Evolutionary conservation across 805 yeast genomes (phyloP).

Genomic region (Sporopachydermia quercuum): DNA sequence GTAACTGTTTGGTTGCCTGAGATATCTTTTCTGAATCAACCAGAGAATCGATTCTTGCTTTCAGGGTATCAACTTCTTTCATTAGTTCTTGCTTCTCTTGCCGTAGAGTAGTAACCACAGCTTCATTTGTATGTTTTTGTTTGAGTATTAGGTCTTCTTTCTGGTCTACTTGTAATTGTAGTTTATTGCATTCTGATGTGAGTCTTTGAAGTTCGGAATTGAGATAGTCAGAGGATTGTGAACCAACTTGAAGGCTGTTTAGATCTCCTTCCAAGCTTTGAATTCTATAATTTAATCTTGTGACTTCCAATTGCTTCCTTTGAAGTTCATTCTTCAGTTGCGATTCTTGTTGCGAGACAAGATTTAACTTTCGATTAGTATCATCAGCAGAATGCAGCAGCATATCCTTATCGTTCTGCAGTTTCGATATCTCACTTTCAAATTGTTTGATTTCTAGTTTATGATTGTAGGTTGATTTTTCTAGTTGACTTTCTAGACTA

Average conservation of each 20-base stretch:
- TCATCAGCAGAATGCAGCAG: background rate
- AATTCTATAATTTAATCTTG: background rate
- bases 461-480: background rate
- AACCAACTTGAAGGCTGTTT: slow-evolving; percentile 4
- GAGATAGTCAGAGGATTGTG: slow-evolving; percentile 7
- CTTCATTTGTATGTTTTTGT: background rate
- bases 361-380: slow-evolving; percentile 1
- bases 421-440: background rate
- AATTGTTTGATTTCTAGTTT: slow-evolving; percentile 2
- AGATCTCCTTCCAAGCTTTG: slow-evolving; percentile 4
- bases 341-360: slow-evolving; percentile 1
- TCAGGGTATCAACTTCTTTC: background rate
- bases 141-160: background rate
- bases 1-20: background rate
- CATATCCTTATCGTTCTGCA: no score
- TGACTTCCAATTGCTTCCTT: slow-evolving; percentile 2
- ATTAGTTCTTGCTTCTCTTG: background rate
- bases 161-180: slow-evolving; percentile 5
- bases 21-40: background rate
- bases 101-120: background rate
- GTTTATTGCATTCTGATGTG: slow-evolving; percentile 8
- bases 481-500: slow-evolving; percentile 2
- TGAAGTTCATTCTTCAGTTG: slow-evolving; percentile 3
- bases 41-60: background rate
- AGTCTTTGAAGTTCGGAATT: slow-evolving; percentile 6